Base-by-base conservation (phyloP, 495 filamentous ascomycete species). In the Sporormia fimetaria region DNA sequence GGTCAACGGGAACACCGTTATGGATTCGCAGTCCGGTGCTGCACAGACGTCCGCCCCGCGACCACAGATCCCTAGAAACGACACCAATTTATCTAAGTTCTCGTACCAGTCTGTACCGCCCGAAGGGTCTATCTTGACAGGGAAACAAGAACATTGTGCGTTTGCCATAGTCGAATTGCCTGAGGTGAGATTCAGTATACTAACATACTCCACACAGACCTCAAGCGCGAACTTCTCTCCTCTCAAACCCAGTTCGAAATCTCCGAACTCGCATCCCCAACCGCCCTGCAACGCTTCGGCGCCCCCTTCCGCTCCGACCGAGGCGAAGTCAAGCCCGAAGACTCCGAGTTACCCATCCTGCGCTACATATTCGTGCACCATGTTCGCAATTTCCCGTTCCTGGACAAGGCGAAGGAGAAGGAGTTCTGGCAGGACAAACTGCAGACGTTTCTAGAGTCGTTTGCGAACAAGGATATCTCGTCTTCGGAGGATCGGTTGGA, bases 341-440 rank as follows among this genome's bases (percentile, higher is more conserved):
- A 98, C 57, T 93, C 84, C 7, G 90, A 98, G 47, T 69, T 98
- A 9, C 90, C 90, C 15, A 83, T 96, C 36, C 68, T 98, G 41
- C 75, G 90, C 44, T 96, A 94, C 60, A 93, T 96, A 55, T 98
- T 98, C 62, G 92, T 96, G 29, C 82, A 96, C 56, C 87, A 96
- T 75, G 76, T 98, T 44, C 83, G 90, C 40, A 93, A 96, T 50
- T 98, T 98, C 50, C 90, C 90, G 0, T 98, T 98, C 57, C 71
- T 98, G 37, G 84, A 96, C 59, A 80, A 87, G 68, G 90, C 90
- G 17, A 80, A 74, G 47, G 90, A 98, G 71, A 93, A 94, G 70
- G 88, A 98, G 60, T 98, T 98, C 54, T 98, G 90, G 90, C 90
- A 98, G 64, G 85, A 96, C 54, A 94, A 94, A 60, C 64, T 98